These are phyloP conservation scores for Globisporangium megalacanthum DNA, from an alignment of 352 stramenopile species.

Conservation along the genomic window DNA sequence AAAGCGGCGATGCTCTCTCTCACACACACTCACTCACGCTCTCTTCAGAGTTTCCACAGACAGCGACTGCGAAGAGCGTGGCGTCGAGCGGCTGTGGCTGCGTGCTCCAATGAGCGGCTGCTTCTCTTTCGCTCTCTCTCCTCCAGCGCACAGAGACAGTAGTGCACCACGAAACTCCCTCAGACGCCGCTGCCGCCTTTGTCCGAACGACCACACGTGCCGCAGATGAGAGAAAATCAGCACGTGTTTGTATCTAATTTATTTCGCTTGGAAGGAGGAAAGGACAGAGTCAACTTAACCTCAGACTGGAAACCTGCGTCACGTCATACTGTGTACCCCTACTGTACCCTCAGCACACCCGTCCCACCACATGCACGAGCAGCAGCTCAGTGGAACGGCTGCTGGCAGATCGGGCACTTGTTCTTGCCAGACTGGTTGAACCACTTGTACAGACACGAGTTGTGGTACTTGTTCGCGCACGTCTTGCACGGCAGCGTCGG, in stretches of 20 bases:
- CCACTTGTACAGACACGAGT: constrained; percentile 92
- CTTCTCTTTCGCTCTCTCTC: too few relatives aligned
- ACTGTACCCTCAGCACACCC: not conserved
- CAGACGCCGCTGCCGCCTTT: too few relatives aligned
- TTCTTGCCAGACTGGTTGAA: constrained; percentile 93
- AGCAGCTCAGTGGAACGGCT: constrained; percentile 67
- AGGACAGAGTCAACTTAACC: too few relatives aligned
- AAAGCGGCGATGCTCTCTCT: not conserved
- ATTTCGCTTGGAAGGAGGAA: not conserved
- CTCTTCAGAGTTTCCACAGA: constrained; percentile 17
- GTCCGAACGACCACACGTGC: too few relatives aligned
- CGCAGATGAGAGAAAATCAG: too few relatives aligned
- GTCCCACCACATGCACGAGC: not conserved
- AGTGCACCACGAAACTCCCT: too few relatives aligned
- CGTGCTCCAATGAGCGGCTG: constrained; percentile 9
- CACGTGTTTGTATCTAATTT: constrained; percentile 5
- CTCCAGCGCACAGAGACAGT: too few relatives aligned
- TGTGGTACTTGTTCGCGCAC: constrained; percentile 92
- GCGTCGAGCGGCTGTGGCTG: constrained; percentile 58
- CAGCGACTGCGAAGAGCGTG: constrained; percentile 26
- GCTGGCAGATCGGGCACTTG: constrained; percentile 91
- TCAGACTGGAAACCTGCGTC: too few relatives aligned
- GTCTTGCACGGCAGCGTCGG: constrained; percentile 89
- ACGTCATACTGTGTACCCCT: too few relatives aligned
- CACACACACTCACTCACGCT: constrained; percentile 1